Base-by-base conservation (phyloP, 2,329 filamentous ascomycete species). In the Chalara sp. region DNA sequence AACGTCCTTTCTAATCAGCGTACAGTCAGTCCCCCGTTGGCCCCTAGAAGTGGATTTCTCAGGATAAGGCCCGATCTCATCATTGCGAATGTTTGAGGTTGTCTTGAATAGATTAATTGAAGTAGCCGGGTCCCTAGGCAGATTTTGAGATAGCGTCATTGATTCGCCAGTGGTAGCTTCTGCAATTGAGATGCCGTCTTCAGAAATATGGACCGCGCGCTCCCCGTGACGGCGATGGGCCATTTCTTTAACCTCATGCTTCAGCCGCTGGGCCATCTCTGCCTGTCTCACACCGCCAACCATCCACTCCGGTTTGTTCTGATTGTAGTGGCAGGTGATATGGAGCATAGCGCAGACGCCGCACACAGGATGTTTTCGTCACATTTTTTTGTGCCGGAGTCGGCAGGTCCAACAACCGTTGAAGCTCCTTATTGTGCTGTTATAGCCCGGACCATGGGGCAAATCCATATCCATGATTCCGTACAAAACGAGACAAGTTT, bases 351-450 rank as follows among this genome's bases (percentile, higher is more conserved):
- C 61, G 64, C 80, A 84, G 32, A 62, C 67, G 5, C 71, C 67
- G 61, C 80, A 84, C 7, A 72, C 60, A 8, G 79, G 78, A 3
- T 69, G 71, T 28, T 58, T 60, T 80, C 76, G 56, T 81, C 77
- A 62, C 80, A 83, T 60, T 80, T 81, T 81, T 60, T 83, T 84
- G 57, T 76, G 76, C 30, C 80, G 74, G 7, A 81, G 69, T 13
- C 78, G 73, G 58, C 80, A 83, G 54, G 60, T 64, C 55, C 61
- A 56, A 31, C 54, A 56, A 8, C 52, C 52, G 48, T 52, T 53
- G 10, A 40, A 52, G 44, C 28, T 33, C 44, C 31, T 45, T 10
- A 10, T 8, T 45, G 28, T 45, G 44, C 44, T 45, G 44, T 12
- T 45, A 3, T 29, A 31, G 33, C 29, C 3, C 32, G 44, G 29